Evolutionary conservation across 805 yeast genomes (phyloP).

Genomic region (Zygosaccharomyces gambellarensis): DNA sequence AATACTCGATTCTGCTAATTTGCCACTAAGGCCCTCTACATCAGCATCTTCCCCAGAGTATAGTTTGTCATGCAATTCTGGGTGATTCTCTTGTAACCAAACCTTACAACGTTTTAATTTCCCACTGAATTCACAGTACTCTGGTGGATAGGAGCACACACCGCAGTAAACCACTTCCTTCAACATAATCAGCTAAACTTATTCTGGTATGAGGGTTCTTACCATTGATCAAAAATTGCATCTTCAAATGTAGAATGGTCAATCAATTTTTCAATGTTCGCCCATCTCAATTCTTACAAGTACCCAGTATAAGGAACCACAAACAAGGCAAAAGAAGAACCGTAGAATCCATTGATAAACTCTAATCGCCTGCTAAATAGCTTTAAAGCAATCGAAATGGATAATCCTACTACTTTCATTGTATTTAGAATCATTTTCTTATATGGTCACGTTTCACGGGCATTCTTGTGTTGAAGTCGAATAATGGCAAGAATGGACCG

Average conservation of each 20-base stretch:
- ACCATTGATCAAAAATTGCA: background rate
- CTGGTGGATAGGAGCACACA: slow-evolving; percentile 81
- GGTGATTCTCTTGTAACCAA: slow-evolving; percentile 64
- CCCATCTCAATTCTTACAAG: background rate
- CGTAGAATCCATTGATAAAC: background rate
- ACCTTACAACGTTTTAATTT: slow-evolving; percentile 74
- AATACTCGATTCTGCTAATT: slow-evolving; percentile 50
- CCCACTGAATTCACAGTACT: slow-evolving; percentile 88
- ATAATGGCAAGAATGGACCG: background rate
- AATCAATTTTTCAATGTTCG: background rate
- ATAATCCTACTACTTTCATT: background rate
- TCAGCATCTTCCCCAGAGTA: slow-evolving; percentile 56
- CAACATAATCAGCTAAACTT: slow-evolving; percentile 18
- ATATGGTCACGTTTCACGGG: slow-evolving; percentile 4
- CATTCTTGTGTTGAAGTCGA: background rate
- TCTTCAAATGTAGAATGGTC: background rate
- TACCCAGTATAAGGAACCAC: background rate
- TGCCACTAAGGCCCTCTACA: slow-evolving; percentile 35
- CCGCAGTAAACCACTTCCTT: slow-evolving; percentile 61
- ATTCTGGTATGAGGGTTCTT: background rate
- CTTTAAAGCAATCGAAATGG: background rate
- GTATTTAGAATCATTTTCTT: background rate
- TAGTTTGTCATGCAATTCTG: slow-evolving; percentile 51
- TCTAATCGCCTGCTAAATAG: background rate
- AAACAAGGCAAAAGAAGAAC: background rate